Evolutionary conservation across 75 land plant genomes (phyloP), one percentile per base, ranked within the genome.

Genomic region (Pinus tabuliformis): DNA sequence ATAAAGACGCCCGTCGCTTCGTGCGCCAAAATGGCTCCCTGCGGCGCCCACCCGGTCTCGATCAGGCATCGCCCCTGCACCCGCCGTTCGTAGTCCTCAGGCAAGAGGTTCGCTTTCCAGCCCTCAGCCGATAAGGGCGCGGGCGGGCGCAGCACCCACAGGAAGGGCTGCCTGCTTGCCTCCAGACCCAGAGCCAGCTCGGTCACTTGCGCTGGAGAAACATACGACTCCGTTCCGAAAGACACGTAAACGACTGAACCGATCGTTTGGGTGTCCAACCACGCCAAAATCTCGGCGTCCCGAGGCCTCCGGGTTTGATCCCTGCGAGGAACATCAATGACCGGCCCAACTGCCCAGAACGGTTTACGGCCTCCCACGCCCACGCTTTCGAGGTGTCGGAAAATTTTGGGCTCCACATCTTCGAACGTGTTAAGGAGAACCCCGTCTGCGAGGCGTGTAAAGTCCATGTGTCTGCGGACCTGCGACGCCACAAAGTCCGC

Each of bases 1-100:
- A 88, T 90, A 87, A 56, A 90, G 22, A 83, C 82, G 81, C 3
- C 90, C 87, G 76, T 89, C 89, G 33, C 33, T 33, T 33, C 33
- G 33, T 33, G 33, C 33, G 33, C 33, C 33, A 33, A 33, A 33
- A 33, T 33, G 33, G 33, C 33, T 33, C 33, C 33, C 33, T 33
- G 33, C 33, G 33, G 33, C 1, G 33, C 33, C 33, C 33, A 33
- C 33, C 33, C 33, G 33, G 90, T 87, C 59, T 89, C 92, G 8
- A 82, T 87, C 76, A 89, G 59, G 74, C 89, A 92, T 17, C 82
- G 33, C 33, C 33, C 92, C 1, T 33, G 33, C 33, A 33, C 85
- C 88, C 21, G 81, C 79, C 0, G 92, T 70, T 1, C 68, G 73
- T 59, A 89, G 95, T 2, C 75, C 33, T 33, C 33, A 33, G 33